Percentiles rank a stretch among this genome's conserved stretches.
Conservation (phyloP, 805 yeast species). For the Metschnikowia baotianmanensis region DNA sequence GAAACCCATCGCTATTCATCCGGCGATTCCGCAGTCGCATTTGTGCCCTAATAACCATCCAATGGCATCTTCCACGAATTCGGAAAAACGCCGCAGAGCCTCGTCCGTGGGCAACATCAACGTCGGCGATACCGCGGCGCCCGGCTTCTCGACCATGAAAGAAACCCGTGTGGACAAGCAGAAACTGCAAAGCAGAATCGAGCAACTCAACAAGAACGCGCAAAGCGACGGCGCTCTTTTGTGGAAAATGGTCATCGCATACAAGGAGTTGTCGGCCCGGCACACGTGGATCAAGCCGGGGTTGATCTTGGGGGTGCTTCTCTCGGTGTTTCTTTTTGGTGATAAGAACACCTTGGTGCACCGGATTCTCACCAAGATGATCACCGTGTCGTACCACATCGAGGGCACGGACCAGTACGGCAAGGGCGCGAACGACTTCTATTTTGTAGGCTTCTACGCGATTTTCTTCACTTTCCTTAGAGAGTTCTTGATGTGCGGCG, state of each 20-base stretch:
- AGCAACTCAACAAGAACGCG: conserved; percentile 27
- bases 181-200: conserved; percentile 30
- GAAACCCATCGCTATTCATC: no score
- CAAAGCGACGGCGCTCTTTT: conserved; percentile 50
- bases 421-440: conserved; percentile 81
- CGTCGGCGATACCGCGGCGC: conserved; percentile 70
- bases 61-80: no score
- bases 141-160: conserved; percentile 67
- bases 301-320: conserved; percentile 42
- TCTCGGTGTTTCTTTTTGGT: conserved; percentile 49
- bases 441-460: conserved; percentile 77
- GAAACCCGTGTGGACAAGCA: conserved; percentile 42
- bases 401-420: conserved; percentile 71
- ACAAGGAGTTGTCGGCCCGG: conserved; percentile 55
- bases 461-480: conserved; percentile 85
- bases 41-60: no score
- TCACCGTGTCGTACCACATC: conserved; percentile 62
- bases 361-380: conserved; percentile 55
- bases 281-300: conserved; percentile 75
- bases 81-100: conserved; percentile 40
- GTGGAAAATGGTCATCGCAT: conserved; percentile 54
- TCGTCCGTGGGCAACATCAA: conserved; percentile 75
- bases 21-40: no score
- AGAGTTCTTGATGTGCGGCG: conserved; percentile 83
- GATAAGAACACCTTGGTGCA: conserved; percentile 59